Evolutionary conservation across 2,329 filamentous ascomycete genomes (phyloP), one percentile per base, ranked within the genome.

Genomic region (Lizonia empirigonia): DNA sequence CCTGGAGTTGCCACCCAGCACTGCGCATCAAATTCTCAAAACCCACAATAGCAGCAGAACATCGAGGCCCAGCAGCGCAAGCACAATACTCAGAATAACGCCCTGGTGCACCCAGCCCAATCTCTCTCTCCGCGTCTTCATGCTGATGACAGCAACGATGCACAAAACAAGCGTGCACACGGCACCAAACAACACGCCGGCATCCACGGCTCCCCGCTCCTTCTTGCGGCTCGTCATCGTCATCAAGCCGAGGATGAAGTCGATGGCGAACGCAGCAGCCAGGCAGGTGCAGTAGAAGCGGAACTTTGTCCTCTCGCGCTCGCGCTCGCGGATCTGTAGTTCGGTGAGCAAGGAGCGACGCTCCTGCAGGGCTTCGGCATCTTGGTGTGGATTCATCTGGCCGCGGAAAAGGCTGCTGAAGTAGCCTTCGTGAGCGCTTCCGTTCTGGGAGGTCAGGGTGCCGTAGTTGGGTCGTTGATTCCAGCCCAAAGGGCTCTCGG

Each of bases 121-220:
- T 22, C 55, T 57, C 33, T 70, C 67, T 20, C 48, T 53, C 24
- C 70, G 57, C 2, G 63, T 69, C 50, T 58, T 58, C 67, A 73
- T 69, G 53, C 63, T 71, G 23, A 64, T 50, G 2, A 72, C 49
- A 3, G 66, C 69, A 24, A 70, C 58, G 33, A 64, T 40, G 26
- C 67, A 63, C 8, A 72, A 46, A 33, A 71, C 79, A 32, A 91
- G 69, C 56, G 86, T 89, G 23, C 83, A 78, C 24, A 89, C 79
- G 13, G 88, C 85, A 8, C 88, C 89, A 32, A 90, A 78, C 1
- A 89, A 79, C 2, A 89, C 87, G 7, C 86, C 89, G 0, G 83
- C 83, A 62, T 92, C 88, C 3, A 93, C 89, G 69, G 90, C 85
- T n/a, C 85, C 78, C 4, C 82, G 79, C 58, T 87, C 78, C 68